Base-by-base conservation (phyloP, 176 grass and related monocot species). In the Coix lacrymajobi region DNA sequence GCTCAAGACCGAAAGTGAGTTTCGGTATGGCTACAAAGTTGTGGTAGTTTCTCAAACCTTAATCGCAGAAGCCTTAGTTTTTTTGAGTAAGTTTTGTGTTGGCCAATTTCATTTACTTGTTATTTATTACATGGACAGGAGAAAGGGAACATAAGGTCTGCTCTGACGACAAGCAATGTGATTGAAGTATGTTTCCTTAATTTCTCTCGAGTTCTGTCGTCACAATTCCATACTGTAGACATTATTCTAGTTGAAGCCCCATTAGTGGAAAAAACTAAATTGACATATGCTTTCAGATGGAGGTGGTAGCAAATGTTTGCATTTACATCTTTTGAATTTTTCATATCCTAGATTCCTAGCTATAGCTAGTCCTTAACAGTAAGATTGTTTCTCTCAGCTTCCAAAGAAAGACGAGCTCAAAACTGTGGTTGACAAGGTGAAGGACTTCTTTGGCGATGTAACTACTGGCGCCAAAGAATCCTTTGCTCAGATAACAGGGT, bases 1-100 rank as follows among this genome's bases (percentile, higher is more conserved):
- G 44, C 75, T 99, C 17, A 90, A 77, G 76, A 84, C 78, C 34
- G 92, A 90, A 38, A 99, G 58, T 8, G 87, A 93, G 75, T 96
- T 96, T 34, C 77, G 89, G 66, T 99, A 99, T 38, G 93, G 96
- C 80, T 99, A 93, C 89, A 99, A 99, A 82, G 87, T 99, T 76
- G 93, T 99, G 84, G 93, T 96, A 89, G 87, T 66, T 82, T 57
- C 60, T 85, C 48, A 7, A 65, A 63, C 61, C 66, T 88, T 36
- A 30, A 34, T 5, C 12, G 43, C 46, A 60, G 19, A 72, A 46
- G 20, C 11, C 4, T 22, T 4, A 0, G 24, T n/a, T 82, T 16
- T 16, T 75, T 82, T 60, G 4, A 6, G 8, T 72, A 38, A 16
- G 1, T 25, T 62, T 46, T 54, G 54, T 3, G 57, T 71, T 63